These are phyloP conservation scores for Neospermospora avenae DNA, from an alignment of 2,329 filamentous ascomycete genomes.

Conservation along the genomic window DNA sequence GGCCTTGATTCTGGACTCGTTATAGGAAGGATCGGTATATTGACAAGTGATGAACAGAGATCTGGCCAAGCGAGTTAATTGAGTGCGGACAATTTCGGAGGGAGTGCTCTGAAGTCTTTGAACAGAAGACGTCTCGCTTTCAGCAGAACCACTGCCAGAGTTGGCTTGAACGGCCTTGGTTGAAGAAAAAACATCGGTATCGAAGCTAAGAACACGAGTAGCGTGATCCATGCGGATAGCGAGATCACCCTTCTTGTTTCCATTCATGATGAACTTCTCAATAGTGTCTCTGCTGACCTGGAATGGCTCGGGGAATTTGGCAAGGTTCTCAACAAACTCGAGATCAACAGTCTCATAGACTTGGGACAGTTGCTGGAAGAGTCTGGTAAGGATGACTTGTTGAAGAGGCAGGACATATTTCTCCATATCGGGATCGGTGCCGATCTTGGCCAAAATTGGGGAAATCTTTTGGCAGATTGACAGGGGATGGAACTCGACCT, in stretches of 20 bases:
- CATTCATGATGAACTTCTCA: conserved; percentile 99
- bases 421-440: conserved; percentile 90
- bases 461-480: conserved; percentile 99
- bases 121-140: conserved; percentile 77
- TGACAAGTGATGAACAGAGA: conserved; percentile 90
- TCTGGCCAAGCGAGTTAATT: conserved; percentile 87
- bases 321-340: conserved; percentile 87
- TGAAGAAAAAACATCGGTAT: conserved; percentile 97
- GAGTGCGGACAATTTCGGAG: conserved; percentile 93
- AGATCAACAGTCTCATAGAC: conserved; percentile 98
- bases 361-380: conserved; percentile 98
- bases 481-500: conserved; percentile 97
- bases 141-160: conserved; percentile 80
- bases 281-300: conserved; percentile 87
- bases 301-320: conserved; percentile 94
- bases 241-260: conserved; percentile 98
- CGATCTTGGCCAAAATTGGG: conserved; percentile 90
- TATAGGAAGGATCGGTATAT: conserved; percentile 90
- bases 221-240: conserved; percentile 95
- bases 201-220: conserved; percentile 91
- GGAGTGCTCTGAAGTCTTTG: conserved; percentile 97
- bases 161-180: conserved; percentile 87
- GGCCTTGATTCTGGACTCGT: conserved; percentile 73
- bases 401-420: conserved; percentile 94
- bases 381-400: conserved; percentile 95